phyloP scores from a whole-genome alignment of 2,329 filamentous ascomycete species.

The Pseudomassariella vexata region DNA sequence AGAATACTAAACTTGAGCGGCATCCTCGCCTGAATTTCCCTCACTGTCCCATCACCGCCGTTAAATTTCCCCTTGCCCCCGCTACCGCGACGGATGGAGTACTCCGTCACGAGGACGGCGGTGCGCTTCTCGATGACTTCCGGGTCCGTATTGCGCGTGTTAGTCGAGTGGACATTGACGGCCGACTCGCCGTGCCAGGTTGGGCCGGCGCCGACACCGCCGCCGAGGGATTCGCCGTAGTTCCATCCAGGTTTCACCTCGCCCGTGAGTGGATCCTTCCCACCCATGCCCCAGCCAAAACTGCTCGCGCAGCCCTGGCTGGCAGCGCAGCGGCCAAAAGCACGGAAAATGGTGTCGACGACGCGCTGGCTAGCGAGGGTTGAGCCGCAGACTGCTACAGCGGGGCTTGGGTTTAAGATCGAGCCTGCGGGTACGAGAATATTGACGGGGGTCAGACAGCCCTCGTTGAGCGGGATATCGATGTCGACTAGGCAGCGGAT shows the following conservation, averaged over 20 bases:
- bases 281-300: conserved; percentile 53
- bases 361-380: conserved; percentile 11
- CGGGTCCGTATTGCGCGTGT: conserved; percentile 66
- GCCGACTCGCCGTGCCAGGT: conserved; percentile 61
- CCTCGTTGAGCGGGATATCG: conserved; percentile 71
- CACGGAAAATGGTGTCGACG: conserved; percentile 7
- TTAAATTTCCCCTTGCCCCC: conserved; percentile 52
- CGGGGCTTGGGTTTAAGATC: conserved; percentile 22
- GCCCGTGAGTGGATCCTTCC: conserved; percentile 9
- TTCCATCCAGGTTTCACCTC: conserved; percentile 49
- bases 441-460: conserved; percentile 44
- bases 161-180: conserved; percentile 70
- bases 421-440: conserved; percentile 14
- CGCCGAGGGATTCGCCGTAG: conserved; percentile 71
- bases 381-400: conserved; percentile 11
- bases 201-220: conserved; percentile 60
- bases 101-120: conserved; percentile 60
- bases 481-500: conserved; percentile 60
- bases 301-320: conserved; percentile 26
- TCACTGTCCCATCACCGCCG: conserved; percentile 62
- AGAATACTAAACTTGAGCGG: conserved; percentile 66
- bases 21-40: conserved; percentile 68
- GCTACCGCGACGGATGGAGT: conserved; percentile 50
- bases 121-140: conserved; percentile 68
- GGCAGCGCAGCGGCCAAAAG: conserved; percentile 16